Percentiles rank a stretch among this genome's conserved stretches.
Conservation (phyloP, 2,329 filamentous ascomycete species). For the Volutella citrinella region DNA sequence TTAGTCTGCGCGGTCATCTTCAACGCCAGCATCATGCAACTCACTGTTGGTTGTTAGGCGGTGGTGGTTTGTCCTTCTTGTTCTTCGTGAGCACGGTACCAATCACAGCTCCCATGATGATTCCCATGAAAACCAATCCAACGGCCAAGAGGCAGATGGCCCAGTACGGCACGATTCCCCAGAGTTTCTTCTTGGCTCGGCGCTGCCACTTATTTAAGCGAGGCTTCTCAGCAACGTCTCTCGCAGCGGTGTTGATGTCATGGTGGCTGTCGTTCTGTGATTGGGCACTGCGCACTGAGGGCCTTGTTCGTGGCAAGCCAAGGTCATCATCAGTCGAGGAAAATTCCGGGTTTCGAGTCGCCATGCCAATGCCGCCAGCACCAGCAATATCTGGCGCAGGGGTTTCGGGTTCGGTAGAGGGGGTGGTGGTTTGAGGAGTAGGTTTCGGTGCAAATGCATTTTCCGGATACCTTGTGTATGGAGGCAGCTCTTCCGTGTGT, state of each 20-base stretch:
- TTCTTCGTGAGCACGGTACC: slow-evolving; percentile 39
- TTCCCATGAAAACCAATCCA: slow-evolving; percentile 49
- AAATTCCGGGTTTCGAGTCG: slow-evolving; percentile 61
- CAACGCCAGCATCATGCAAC: too few relatives aligned
- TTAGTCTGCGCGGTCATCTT: too few relatives aligned
- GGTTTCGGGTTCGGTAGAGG: slow-evolving; percentile 8
- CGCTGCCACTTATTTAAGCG: slow-evolving; percentile 49
- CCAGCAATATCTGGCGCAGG: slow-evolving; percentile 41
- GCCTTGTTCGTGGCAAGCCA: slow-evolving; percentile 46
- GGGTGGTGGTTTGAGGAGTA: slow-evolving; percentile 6
- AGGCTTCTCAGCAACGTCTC: slow-evolving; percentile 46
- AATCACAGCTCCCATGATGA: slow-evolving; percentile 56
- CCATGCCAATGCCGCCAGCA: slow-evolving; percentile 60
- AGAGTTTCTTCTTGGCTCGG: slow-evolving; percentile 52
- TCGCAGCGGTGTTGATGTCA: slow-evolving; percentile 51
- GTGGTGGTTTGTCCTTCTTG: too few relatives aligned
- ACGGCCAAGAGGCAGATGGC: slow-evolving; percentile 50
- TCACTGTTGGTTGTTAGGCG: too few relatives aligned
- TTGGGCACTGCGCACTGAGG: slow-evolving; percentile 47
- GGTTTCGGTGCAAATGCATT: slow-evolving; percentile 49
- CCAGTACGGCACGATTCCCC: slow-evolving; percentile 61
- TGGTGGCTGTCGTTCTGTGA: slow-evolving; percentile 52
- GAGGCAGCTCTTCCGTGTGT: slow-evolving; percentile 86
- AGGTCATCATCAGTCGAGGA: slow-evolving; percentile 54
- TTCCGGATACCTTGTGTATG: slow-evolving; percentile 87